These are phyloP conservation scores for Pelargonium cotyledonis DNA, from an alignment of 441 rosid species.

Conservation along the genomic window DNA sequence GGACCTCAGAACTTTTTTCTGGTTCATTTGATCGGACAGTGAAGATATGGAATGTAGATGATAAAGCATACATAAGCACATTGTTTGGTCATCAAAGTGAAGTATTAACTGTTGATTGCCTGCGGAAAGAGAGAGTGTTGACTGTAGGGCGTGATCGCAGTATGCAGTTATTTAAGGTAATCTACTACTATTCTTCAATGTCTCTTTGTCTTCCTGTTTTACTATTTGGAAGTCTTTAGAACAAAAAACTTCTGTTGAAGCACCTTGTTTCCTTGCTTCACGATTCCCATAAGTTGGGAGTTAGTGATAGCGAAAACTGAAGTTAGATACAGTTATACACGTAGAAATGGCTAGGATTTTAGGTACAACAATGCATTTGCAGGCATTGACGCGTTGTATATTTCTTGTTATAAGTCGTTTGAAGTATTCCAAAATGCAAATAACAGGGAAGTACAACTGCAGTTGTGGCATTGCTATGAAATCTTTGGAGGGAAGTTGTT, in stretches of 20 bases:
- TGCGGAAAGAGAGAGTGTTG: constrained; percentile 72
- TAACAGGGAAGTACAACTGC: not conserved
- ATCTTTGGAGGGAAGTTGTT: not conserved
- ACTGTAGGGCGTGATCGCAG: constrained; percentile 82
- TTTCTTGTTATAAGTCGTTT: not conserved
- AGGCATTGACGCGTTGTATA: not conserved
- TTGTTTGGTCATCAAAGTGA: constrained; percentile 87
- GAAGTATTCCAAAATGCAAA: not conserved
- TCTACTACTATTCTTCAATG: too few species aligned
- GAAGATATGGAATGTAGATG: constrained; percentile 88
- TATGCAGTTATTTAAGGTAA: constrained; percentile 78
- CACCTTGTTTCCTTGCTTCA: not conserved
- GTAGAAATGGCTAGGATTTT: not conserved
- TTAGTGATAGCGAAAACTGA: too few species aligned
- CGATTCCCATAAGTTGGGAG: not conserved
- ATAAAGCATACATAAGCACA: constrained; percentile 69
- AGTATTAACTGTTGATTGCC: constrained; percentile 61
- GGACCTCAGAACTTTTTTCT: constrained; percentile 82
- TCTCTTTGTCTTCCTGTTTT: too few species aligned
- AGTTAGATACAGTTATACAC: too few species aligned
- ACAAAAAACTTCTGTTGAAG: not conserved
- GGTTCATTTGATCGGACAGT: constrained; percentile 91
- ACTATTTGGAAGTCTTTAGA: too few species aligned
- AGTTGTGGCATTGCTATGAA: not conserved
- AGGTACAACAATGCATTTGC: not conserved